Evolutionary conservation across 208 protist genomes (phyloP).

Genomic region (Wallacemonas sp.): DNA sequence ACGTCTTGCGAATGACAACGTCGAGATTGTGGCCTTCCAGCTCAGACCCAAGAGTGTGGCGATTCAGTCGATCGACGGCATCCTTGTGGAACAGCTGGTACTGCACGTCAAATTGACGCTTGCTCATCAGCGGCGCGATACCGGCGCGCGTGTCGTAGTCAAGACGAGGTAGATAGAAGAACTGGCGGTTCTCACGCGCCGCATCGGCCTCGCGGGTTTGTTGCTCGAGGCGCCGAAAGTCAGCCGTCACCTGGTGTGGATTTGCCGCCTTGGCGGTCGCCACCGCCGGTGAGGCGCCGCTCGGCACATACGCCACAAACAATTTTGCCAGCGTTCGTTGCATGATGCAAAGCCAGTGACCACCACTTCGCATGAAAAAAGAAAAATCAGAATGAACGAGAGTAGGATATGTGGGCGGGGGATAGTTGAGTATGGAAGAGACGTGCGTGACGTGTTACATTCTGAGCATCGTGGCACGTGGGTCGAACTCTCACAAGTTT

Average conservation of each 20-base stretch:
- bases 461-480: too few species aligned
- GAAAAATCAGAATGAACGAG: slow-evolving; percentile 3
- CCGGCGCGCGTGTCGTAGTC: slow-evolving; percentile 62
- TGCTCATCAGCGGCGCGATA: slow-evolving; percentile 67
- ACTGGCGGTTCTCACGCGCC: slow-evolving; percentile 48
- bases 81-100: slow-evolving; percentile 83
- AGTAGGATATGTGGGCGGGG: background rate
- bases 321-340: slow-evolving; percentile 29
- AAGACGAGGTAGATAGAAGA: slow-evolving; percentile 71
- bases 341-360: slow-evolving; percentile 27
- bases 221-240: slow-evolving; percentile 67
- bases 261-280: background rate
- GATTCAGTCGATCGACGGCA: slow-evolving; percentile 73
- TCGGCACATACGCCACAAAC: slow-evolving; percentile 72
- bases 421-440: slow-evolving; percentile 1
- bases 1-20: slow-evolving; percentile 73
- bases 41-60: slow-evolving; percentile 67
- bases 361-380: slow-evolving; percentile 5
- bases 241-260: slow-evolving; percentile 40
- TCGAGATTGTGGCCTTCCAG: slow-evolving; percentile 85
- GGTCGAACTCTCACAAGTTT: too few species aligned
- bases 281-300: slow-evolving; percentile 37
- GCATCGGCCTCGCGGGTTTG: slow-evolving; percentile 42
- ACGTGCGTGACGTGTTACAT: too few species aligned
- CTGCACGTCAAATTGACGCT: slow-evolving; percentile 72